A percentile compares a stretch with the other conserved stretches of the same genome.
phyloP scores from a whole-genome alignment of 2,329 filamentous ascomycete genomes.

The Thermomyces lanuginosus region DNA sequence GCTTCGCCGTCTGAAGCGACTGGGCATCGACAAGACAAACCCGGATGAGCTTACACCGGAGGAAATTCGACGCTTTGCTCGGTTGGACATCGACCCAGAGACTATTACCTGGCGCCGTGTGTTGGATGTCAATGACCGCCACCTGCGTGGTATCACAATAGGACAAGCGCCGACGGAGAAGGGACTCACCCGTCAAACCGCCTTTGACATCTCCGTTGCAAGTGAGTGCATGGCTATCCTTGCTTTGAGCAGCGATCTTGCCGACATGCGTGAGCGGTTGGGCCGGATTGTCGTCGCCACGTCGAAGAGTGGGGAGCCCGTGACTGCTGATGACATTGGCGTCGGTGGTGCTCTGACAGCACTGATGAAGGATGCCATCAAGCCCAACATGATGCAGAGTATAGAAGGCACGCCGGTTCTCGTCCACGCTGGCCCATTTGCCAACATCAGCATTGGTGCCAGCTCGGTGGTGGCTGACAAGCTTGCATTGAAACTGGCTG shows the following conservation, averaged over 20 bases:
- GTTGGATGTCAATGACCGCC: constrained; percentile 90
- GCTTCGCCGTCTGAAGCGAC: constrained; percentile 84
- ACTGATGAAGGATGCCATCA: constrained; percentile 95
- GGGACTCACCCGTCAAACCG: constrained; percentile 71
- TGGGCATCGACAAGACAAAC: constrained; percentile 89
- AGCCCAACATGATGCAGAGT: constrained; percentile 97
- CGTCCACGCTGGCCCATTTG: constrained; percentile 92
- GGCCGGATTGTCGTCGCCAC: constrained; percentile 92
- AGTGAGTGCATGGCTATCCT: constrained; percentile 98
- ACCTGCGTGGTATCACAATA: constrained; percentile 75
- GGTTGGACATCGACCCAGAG: constrained; percentile 86
- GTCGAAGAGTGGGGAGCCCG: constrained; percentile 68
- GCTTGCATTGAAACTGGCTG: constrained; percentile 85
- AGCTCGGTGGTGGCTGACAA: constrained; percentile 91
- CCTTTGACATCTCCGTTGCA: constrained; percentile 94
- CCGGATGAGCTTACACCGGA: constrained; percentile 81
- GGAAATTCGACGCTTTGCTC: constrained; percentile 74
- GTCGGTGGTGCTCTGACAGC: constrained; percentile 82
- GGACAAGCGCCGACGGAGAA: constrained; percentile 83
- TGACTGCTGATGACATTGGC: constrained; percentile 92
- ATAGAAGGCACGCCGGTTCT: constrained; percentile 94
- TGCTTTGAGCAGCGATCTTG: constrained; percentile 72
- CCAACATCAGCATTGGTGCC: constrained; percentile 95
- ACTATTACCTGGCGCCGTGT: constrained; percentile 97
- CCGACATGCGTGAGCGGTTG: constrained; percentile 81